Conservation (phyloP, 2,329 filamentous ascomycete species). For the Shiraia bambusicola region DNA sequence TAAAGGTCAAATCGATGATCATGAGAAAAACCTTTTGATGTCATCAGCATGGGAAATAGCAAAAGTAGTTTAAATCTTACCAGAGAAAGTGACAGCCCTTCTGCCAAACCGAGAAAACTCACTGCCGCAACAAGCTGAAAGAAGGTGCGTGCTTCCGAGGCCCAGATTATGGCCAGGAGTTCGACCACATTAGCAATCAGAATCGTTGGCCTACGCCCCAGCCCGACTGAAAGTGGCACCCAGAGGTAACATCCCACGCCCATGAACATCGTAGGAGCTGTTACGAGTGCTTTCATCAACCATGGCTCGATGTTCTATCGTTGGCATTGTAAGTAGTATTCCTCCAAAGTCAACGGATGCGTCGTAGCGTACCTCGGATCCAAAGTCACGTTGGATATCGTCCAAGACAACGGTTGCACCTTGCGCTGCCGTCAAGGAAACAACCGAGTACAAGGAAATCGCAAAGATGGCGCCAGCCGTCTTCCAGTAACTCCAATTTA, state of each 20-base stretch:
- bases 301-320: conserved; percentile 25
- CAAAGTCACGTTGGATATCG: conserved; percentile 15
- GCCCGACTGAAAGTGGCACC: conserved; percentile 42
- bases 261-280: conserved; percentile 37
- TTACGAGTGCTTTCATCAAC: conserved; percentile 27
- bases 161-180: conserved; percentile 29
- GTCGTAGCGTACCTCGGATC: conserved; percentile 12
- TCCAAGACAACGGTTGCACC: conserved; percentile 17
- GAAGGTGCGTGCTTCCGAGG: conserved; percentile 29
- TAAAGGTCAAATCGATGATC: conserved; percentile 45
- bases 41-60: background rate
- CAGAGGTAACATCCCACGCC: conserved; percentile 43
- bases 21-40: conserved; percentile 36
- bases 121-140: conserved; percentile 29
- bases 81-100: conserved; percentile 33
- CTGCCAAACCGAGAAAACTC: conserved; percentile 38
- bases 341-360: background rate
- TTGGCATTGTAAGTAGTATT: background rate
- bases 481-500: conserved; percentile 29
- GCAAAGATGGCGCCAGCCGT: conserved; percentile 20
- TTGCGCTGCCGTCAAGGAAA: conserved; percentile 21
- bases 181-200: conserved; percentile 33
- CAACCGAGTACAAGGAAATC: conserved; percentile 14
- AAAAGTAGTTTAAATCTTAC: conserved; percentile 7
- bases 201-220: conserved; percentile 44